A percentile compares a stretch with the other conserved stretches of the same genome.
These are phyloP conservation scores for Suillus ampliporus DNA, from an alignment of 768 basidiomycete genomes.

Conservation along the genomic window DNA sequence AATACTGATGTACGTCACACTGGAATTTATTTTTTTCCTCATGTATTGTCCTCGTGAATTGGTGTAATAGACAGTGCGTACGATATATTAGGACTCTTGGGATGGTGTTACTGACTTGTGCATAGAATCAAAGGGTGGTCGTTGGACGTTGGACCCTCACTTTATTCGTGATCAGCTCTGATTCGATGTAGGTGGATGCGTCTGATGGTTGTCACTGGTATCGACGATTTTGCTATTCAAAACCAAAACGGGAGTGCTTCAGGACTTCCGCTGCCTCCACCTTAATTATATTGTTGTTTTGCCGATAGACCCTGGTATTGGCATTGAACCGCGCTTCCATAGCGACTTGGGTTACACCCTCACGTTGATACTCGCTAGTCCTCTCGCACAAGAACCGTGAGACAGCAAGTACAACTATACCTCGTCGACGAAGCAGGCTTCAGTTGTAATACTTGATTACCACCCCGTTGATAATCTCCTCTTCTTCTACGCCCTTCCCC, in stretches of 20 bases:
- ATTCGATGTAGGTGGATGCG: no score
- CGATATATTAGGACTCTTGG: background rate
- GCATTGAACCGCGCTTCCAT: background rate
- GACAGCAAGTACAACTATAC: background rate
- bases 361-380: background rate
- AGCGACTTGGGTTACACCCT: no score
- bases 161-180: no score
- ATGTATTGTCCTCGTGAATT: background rate
- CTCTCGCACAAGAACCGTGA: background rate
- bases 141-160: no score
- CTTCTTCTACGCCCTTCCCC: slow-evolving; percentile 57
- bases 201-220: no score
- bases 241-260: background rate
- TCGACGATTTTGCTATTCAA: background rate
- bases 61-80: background rate
- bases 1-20: background rate
- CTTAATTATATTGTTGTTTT: background rate
- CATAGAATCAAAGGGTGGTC: background rate
- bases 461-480: slow-evolving; percentile 58
- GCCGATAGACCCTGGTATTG: background rate
- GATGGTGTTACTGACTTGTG: background rate
- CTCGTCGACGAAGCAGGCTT: no score
- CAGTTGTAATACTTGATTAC: slow-evolving; percentile 63
- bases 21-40: background rate
- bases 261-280: background rate